Evolutionary conservation across 306 rosid genomes (phyloP), one percentile per base, ranked within the genome.

Genomic region (Lablab purpureus): DNA sequence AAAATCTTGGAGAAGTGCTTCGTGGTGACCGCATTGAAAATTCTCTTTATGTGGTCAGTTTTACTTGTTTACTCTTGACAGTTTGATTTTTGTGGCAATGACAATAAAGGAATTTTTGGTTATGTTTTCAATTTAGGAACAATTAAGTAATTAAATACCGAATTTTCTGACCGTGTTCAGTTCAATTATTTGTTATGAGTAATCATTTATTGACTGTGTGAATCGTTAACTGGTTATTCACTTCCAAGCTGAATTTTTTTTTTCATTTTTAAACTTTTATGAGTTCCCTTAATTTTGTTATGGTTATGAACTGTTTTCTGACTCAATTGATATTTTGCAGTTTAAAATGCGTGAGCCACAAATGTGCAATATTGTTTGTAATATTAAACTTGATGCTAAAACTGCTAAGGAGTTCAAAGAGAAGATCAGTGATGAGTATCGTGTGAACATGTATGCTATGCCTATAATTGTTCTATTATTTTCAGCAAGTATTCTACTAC

Each of bases 21-120:
- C 99, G 99, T 30, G 99, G 99, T 67, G 99, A 95, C 81, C 95
- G 99, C 25, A 95, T 95, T 78, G 99, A 95, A 81, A 95, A 95
- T 86, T 93, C 99, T 25, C 93, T 87, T 27, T 95, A 87, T 72
- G 88, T 68, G 94, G 99, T 95, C 41, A 83, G 98, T 89, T 52
- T 77, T 49, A 11, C 60, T 51, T 50, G 36, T 43, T 54, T 58
- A 19, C 50, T 50, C 66, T 46, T 25, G 55, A 18, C 50, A 71
- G 62, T 51, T 77, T 68, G 28, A 58, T 69, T 83, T 70, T 14
- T 25, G 13, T 25, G 17, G 2, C 10, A 22, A 56, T 73, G 36
- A 11, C 34, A 55, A 30, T 27, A 71, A 72, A 64, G 19, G 19
- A 23, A 11, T 63, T 82, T 10, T 51, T 76, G 62, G 22, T 63